Conservation (phyloP, 352 stramenopile genomes). For the Phytopythium montanum region DNA sequence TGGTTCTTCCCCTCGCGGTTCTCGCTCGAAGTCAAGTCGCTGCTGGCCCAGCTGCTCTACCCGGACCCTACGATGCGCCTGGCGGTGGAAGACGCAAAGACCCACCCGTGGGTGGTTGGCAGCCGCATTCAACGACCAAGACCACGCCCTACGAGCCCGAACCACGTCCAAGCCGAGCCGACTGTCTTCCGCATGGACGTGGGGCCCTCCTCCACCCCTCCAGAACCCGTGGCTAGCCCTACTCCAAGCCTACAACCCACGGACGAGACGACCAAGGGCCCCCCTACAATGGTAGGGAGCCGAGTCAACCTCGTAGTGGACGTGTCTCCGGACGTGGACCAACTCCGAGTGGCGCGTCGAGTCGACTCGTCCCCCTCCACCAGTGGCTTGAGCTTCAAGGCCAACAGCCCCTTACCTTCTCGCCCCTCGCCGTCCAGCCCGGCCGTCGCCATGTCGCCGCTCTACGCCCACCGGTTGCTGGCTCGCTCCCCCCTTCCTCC, state of each 20-base stretch:
- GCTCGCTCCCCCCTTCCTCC: constrained; percentile 1
- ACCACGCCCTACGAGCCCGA: background rate
- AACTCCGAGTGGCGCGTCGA: constrained; percentile 5
- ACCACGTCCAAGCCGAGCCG: background rate
- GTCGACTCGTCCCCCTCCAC: background rate
- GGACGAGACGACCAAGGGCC: no score
- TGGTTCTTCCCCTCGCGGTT: constrained; percentile 87
- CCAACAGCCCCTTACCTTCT: background rate
- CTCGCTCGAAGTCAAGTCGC: constrained; percentile 65
- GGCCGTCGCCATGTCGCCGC: background rate
- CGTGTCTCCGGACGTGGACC: constrained; percentile 9
- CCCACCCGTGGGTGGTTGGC: constrained; percentile 71
- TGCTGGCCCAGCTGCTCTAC: constrained; percentile 79
- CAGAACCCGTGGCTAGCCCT: no score
- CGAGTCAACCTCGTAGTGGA: constrained; percentile 36
- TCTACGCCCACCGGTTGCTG: background rate
- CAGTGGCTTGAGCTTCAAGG: constrained; percentile 4
- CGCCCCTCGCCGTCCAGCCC: background rate
- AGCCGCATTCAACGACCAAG: no score
- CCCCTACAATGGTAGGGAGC: constrained; percentile 18
- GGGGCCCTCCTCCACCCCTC: no score
- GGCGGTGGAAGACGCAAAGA: constrained; percentile 67
- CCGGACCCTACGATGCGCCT: constrained; percentile 76
- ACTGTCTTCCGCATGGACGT: constrained; percentile 5
- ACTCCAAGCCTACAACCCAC: no score